These are phyloP conservation scores for Fusarium piperis DNA, from an alignment of 2,329 filamentous ascomycete genomes.

Conservation along the genomic window DNA sequence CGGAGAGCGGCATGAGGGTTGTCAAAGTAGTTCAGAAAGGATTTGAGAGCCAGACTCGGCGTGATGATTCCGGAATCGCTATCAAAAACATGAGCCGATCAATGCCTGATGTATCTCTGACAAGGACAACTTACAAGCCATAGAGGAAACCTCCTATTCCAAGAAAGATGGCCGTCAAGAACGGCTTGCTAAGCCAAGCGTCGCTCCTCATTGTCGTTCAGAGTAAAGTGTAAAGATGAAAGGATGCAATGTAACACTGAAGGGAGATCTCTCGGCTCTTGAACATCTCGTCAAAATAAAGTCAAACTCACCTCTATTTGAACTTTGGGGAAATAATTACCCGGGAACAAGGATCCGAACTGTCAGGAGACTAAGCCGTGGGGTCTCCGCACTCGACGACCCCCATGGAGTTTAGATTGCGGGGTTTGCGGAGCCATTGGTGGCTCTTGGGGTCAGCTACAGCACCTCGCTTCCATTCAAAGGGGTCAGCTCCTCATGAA, in stretches of 20 bases:
- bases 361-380: constrained; percentile 1
- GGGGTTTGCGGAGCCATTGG: constrained; percentile 18
- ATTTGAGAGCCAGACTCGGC: constrained; percentile 49
- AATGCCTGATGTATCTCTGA: neutral
- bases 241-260: neutral
- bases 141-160: constrained; percentile 54
- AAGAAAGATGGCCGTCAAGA: constrained; percentile 51
- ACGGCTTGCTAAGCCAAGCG: constrained; percentile 51
- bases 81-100: fast-evolving
- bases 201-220: constrained; percentile 36
- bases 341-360: constrained; percentile 18
- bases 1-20: constrained; percentile 47
- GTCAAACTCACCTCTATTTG: constrained; percentile 15
- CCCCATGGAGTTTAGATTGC: constrained; percentile 28
- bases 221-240: fast-evolving
- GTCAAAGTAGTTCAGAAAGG: constrained; percentile 49
- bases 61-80: constrained; percentile 56
- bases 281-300: neutral
- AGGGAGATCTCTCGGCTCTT: neutral
- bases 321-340: constrained; percentile 16
- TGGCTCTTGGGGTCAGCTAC: neutral
- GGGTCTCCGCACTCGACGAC: constrained; percentile 18
- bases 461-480: constrained; percentile 2
- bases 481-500: constrained; percentile 9
- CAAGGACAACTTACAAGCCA: constrained; percentile 45